Evolutionary conservation across 2,329 filamentous ascomycete genomes (phyloP).

Genomic region (Capronia americana): DNA sequence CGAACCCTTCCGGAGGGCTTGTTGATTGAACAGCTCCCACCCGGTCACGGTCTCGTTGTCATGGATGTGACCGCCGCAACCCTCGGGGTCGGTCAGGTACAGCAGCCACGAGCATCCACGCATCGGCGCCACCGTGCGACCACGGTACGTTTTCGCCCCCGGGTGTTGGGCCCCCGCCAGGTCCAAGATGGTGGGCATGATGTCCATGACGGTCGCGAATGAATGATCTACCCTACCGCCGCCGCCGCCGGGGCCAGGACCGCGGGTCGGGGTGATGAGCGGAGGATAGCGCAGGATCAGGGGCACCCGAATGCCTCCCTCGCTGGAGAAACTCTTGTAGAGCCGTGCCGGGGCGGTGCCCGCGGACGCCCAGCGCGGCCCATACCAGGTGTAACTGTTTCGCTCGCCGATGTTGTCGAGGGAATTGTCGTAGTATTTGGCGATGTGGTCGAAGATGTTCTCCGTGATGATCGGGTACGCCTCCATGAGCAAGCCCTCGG

Average conservation of each 20-base stretch:
- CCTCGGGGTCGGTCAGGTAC: not conserved
- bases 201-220: not conserved
- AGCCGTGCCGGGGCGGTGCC: constrained; percentile 39
- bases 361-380: constrained; percentile 44
- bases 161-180: not conserved
- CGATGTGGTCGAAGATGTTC: constrained; percentile 42
- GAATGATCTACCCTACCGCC: not conserved
- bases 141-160: not conserved
- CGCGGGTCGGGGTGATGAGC: not conserved
- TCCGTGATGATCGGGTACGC: constrained; percentile 43
- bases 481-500: constrained; percentile 45
- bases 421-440: constrained; percentile 47
- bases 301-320: constrained; percentile 42
- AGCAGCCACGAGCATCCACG: not conserved
- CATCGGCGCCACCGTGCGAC: not conserved
- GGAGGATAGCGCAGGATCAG: constrained; percentile 30
- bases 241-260: too few species aligned
- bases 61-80: not conserved
- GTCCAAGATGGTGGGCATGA: not conserved
- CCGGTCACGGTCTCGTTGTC: not conserved
- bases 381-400: constrained; percentile 48
- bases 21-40: not conserved
- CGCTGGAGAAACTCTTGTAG: constrained; percentile 38
- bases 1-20: not conserved
- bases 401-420: constrained; percentile 44